These are phyloP conservation scores for Pharus latifolius DNA, from an alignment of 176 grass and related monocot species.

Conservation along the genomic window DNA sequence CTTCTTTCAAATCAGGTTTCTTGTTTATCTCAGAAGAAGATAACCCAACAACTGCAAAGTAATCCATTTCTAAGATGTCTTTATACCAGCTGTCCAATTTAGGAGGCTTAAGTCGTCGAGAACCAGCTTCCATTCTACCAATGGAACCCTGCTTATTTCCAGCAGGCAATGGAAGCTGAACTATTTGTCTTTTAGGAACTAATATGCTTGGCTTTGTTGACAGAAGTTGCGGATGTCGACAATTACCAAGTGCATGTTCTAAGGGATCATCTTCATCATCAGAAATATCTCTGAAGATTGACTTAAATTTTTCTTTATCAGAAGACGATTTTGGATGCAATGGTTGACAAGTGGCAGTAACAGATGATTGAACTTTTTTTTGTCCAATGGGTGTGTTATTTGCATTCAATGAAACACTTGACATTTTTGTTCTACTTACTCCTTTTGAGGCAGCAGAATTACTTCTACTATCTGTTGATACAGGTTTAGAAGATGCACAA, in stretches of 20 bases:
- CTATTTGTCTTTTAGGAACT: conserved; percentile 61
- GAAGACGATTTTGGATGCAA: conserved; percentile 6
- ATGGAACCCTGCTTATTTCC: conserved; percentile 36
- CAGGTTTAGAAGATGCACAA: conserved; percentile 27
- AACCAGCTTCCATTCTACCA: conserved; percentile 27
- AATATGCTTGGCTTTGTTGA: conserved; percentile 36
- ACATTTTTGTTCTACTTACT: conserved; percentile 21
- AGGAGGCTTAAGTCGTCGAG: conserved; percentile 51
- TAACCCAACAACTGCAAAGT: conserved; percentile 63
- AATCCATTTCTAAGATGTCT: conserved; percentile 82
- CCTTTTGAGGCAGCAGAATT: conserved; percentile 24
- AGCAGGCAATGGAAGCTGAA: conserved; percentile 61
- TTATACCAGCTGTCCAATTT: conserved; percentile 81
- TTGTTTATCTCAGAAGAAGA: conserved; percentile 34
- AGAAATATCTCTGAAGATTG: conserved; percentile 50
- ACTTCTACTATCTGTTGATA: conserved; percentile 21
- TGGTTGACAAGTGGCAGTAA: conserved; percentile 18
- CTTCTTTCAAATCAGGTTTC: conserved; percentile 52
- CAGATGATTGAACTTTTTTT: conserved; percentile 27
- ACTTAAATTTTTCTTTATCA: conserved; percentile 36
- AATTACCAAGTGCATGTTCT: conserved; percentile 59
- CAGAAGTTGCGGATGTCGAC: conserved; percentile 26
- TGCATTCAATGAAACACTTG: conserved; percentile 23
- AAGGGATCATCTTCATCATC: conserved; percentile 72
- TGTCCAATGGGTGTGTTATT: conserved; percentile 16